Conservation (phyloP, 768 basidiomycete species). For the Tylopilus cervinicoccineus region DNA sequence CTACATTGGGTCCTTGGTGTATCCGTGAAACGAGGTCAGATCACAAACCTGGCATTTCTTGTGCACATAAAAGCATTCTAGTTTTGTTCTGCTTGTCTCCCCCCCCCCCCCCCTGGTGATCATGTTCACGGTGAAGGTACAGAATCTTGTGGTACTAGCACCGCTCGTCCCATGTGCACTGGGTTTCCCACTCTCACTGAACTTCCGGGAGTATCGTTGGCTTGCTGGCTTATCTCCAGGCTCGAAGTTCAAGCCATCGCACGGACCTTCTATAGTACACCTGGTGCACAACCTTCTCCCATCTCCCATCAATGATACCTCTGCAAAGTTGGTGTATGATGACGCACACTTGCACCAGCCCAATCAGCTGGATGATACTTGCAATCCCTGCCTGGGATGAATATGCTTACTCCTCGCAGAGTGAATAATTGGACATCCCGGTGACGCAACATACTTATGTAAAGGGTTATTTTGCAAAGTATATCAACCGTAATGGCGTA, state of each 20-base stretch:
- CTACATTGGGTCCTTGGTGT: too few relatives aligned
- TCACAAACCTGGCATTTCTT: too few relatives aligned
- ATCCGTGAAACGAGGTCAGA: too few relatives aligned
- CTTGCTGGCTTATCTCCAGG: conserved; percentile 14
- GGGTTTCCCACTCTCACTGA: conserved; percentile 9
- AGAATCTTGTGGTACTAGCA: neutral
- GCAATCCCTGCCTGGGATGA: conserved; percentile 21
- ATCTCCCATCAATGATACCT: conserved; percentile 16
- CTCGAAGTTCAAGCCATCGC: conserved; percentile 12
- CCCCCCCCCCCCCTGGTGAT: too few relatives aligned
- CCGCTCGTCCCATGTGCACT: neutral
- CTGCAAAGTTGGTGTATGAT: conserved; percentile 19
- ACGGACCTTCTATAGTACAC: conserved; percentile 7
- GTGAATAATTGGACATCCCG: conserved; percentile 4
- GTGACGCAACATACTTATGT: neutral
- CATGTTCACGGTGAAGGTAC: neutral
- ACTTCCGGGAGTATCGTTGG: conserved; percentile 16
- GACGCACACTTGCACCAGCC: conserved; percentile 6
- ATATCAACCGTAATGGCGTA: conserved; percentile 14
- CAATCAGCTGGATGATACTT: conserved; percentile 11
- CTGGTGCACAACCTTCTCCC: conserved; percentile 20
- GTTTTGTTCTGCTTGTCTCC: too few relatives aligned
- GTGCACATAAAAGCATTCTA: too few relatives aligned
- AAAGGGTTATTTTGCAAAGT: conserved; percentile 2
- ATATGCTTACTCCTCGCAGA: conserved; percentile 21